Evolutionary conservation across 345 rosid species (phyloP).

Genomic region (Populus tremula): DNA sequence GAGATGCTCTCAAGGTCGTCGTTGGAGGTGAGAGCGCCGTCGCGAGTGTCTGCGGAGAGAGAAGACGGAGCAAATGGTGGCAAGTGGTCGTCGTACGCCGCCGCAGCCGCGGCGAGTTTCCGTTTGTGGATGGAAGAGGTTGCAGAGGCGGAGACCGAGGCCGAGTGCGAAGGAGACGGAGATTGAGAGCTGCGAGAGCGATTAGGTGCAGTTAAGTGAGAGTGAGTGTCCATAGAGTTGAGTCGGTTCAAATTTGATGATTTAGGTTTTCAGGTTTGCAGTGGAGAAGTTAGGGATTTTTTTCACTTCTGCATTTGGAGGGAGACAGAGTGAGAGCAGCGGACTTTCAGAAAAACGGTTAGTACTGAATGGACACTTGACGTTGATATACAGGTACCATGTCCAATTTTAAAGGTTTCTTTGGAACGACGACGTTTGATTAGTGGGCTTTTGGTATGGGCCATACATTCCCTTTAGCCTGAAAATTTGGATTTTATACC

Average conservation of each 20-base stretch:
- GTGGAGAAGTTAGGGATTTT: neutral
- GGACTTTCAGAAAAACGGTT: neutral
- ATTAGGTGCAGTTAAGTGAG: conserved; percentile 74
- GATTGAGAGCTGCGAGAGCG: conserved; percentile 91
- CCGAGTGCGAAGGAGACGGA: conserved; percentile 94
- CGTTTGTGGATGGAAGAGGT: conserved; percentile 93
- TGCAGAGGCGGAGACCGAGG: conserved; percentile 93
- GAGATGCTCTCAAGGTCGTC: conserved; percentile 99
- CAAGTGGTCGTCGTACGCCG: conserved; percentile 69
- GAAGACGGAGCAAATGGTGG: conserved; percentile 88
- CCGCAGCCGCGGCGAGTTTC: conserved; percentile 65
- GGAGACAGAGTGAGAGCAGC: neutral
- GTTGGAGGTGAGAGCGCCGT: conserved; percentile 84
- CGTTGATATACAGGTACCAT: neutral
- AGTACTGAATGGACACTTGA: neutral
- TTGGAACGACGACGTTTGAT: neutral
- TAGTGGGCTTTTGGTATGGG: neutral
- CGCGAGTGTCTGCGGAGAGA: conserved; percentile 90
- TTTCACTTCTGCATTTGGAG: neutral
- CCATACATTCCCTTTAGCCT: neutral
- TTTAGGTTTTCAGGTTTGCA: conserved; percentile 13
- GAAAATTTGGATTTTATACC: neutral
- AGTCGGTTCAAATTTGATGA: neutral
- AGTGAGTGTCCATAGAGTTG: conserved; percentile 38
- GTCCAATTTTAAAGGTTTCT: neutral